Conservation (phyloP, 192 early-diverging fungal species). For the Podila minutissima region DNA sequence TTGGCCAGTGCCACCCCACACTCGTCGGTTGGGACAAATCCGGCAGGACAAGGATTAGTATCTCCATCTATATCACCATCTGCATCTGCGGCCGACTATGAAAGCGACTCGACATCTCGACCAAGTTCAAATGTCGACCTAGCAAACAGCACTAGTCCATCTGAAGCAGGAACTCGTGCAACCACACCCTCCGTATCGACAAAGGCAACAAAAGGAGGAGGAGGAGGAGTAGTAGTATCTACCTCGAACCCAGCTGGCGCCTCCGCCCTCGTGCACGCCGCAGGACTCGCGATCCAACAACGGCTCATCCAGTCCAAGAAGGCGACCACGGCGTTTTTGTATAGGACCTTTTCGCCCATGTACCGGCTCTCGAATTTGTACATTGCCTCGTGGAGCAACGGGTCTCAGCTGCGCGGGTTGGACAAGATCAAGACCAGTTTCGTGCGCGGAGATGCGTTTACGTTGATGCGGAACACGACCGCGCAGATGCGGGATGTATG, state of each 20-base stretch:
- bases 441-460: conserved; percentile 23
- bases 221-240: neutral
- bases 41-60: neutral
- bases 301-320: conserved; percentile 16
- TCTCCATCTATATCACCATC: neutral
- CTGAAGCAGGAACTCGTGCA: neutral
- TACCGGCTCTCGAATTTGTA: conserved; percentile 35
- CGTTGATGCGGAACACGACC: conserved; percentile 1
- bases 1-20: neutral
- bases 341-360: conserved; percentile 43
- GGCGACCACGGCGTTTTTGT: conserved; percentile 34
- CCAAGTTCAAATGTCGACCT: neutral
- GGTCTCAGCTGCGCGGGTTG: conserved; percentile 29
- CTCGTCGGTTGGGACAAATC: neutral
- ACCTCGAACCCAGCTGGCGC: neutral
- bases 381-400: conserved; percentile 27
- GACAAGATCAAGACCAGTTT: conserved; percentile 21
- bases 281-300: neutral
- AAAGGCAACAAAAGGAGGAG: neutral
- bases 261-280: neutral
- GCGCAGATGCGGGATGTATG: conserved; percentile 38
- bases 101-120: neutral
- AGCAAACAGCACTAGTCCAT: neutral
- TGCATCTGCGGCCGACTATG: neutral
- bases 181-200: neutral